phyloP scores from a whole-genome alignment of 2,329 filamentous ascomycete genomes.

The Sporothrix luriei region DNA sequence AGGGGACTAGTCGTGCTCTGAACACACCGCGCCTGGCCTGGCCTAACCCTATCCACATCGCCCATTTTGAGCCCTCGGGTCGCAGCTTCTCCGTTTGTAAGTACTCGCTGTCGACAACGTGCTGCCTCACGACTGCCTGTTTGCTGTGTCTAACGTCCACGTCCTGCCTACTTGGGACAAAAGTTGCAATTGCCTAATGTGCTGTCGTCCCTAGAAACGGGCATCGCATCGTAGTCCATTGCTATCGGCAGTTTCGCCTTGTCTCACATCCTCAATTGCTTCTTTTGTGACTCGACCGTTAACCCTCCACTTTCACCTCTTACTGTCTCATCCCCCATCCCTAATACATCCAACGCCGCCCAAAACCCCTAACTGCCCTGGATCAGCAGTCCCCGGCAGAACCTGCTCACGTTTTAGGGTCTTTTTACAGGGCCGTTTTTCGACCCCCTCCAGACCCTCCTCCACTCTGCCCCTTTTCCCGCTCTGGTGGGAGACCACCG shows the following conservation, averaged over 20 bases:
- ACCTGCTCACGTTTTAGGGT: constrained; percentile 25
- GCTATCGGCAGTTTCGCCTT: not conserved
- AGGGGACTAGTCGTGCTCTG: not conserved
- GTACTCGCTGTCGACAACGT: not conserved
- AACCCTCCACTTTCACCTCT: constrained; percentile 14
- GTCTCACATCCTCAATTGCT: not conserved
- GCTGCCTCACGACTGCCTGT: constrained; percentile 7
- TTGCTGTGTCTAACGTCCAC: constrained; percentile 17
- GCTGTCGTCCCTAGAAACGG: constrained; percentile 21
- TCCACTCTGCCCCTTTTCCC: constrained; percentile 28
- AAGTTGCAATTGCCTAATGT: not conserved
- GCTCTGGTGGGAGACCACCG: constrained; percentile 14
- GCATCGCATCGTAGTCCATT: constrained; percentile 9
- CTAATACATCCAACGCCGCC: not conserved
- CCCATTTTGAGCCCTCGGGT: not conserved
- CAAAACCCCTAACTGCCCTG: not conserved
- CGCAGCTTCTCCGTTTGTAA: not conserved
- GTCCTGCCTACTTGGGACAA: not conserved
- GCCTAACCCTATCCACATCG: constrained; percentile 28
- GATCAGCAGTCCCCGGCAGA: not conserved
- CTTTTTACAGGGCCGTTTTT: constrained; percentile 10
- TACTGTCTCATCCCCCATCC: constrained; percentile 21
- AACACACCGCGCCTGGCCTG: not conserved
- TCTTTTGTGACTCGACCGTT: constrained; percentile 4
- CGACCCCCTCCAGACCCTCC: constrained; percentile 15